Percentiles rank a stretch among this genome's conserved stretches.
phyloP scores from a whole-genome alignment of 2,329 filamentous ascomycete genomes.

The Diaporthe ilicicola region DNA sequence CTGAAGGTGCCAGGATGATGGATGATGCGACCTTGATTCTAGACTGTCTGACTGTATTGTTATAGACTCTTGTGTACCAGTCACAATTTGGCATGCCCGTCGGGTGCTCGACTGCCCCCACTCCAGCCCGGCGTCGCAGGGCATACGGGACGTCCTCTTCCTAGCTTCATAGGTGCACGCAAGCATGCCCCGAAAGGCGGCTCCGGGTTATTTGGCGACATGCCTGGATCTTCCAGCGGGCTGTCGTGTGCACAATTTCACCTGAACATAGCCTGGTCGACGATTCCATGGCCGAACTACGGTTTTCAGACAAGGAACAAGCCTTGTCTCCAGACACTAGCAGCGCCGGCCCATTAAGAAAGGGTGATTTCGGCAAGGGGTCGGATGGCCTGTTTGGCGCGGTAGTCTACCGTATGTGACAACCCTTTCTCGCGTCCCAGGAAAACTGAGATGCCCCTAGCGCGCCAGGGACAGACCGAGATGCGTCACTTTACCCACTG shows the following conservation, averaged over 20 bases:
- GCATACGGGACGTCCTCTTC: background rate
- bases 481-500: constrained; percentile 20
- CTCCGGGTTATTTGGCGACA: background rate
- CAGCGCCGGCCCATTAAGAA: background rate
- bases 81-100: background rate
- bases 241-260: constrained; percentile 11
- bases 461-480: background rate
- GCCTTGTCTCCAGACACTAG: constrained; percentile 29
- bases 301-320: constrained; percentile 26
- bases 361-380: constrained; percentile 21
- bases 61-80: background rate
- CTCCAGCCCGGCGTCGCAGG: constrained; percentile 8
- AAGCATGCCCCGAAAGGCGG: constrained; percentile 10
- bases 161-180: background rate
- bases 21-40: constrained; percentile 5
- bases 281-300: background rate
- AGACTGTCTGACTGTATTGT: too few species aligned
- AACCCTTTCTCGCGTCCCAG: constrained; percentile 17
- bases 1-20: constrained; percentile 16
- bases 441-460: constrained; percentile 23
- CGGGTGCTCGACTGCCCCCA: constrained; percentile 15
- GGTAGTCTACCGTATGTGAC: background rate
- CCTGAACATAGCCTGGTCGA: constrained; percentile 14
- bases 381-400: constrained; percentile 12
- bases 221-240: constrained; percentile 16